A percentile compares a stretch with the other conserved stretches of the same genome.
phyloP scores from a whole-genome alignment of 2,329 filamentous ascomycete species.

The Nemania sp. region DNA sequence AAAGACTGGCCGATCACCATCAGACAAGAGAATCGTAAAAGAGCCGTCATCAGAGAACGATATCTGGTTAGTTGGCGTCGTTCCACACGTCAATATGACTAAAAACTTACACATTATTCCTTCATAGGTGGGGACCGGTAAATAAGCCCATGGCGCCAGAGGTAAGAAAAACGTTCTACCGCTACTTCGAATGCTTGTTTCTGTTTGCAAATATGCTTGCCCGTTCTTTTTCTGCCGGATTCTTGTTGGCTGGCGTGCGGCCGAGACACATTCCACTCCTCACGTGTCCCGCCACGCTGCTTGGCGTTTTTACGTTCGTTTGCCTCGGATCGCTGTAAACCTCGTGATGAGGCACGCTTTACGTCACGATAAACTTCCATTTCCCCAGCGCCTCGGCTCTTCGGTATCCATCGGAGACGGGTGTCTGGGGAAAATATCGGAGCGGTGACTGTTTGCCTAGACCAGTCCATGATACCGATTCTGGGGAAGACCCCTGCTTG shows the following conservation, averaged over 20 bases:
- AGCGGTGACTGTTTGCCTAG: slow-evolving; percentile 14
- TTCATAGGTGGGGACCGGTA: slow-evolving; percentile 85
- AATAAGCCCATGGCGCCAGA: slow-evolving; percentile 99
- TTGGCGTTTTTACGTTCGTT: slow-evolving; percentile 13
- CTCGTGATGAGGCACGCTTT: slow-evolving; percentile 29
- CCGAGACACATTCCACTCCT: slow-evolving; percentile 4
- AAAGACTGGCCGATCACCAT: slow-evolving; percentile 96
- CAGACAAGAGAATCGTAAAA: slow-evolving; percentile 97
- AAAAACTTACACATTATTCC: slow-evolving; percentile 47
- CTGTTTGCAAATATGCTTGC: slow-evolving; percentile 6
- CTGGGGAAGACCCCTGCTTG: slow-evolving; percentile 43
- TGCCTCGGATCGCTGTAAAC: slow-evolving; percentile 30
- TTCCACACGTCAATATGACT: background rate
- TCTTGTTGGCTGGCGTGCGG: slow-evolving; percentile 5
- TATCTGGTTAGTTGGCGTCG: slow-evolving; percentile 72
- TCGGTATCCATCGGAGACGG: slow-evolving; percentile 9
- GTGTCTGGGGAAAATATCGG: slow-evolving; percentile 15
- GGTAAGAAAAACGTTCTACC: slow-evolving; percentile 69
- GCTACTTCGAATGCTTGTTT: background rate
- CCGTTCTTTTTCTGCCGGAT: background rate
- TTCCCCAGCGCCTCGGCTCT: background rate
- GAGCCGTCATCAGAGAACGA: slow-evolving; percentile 90
- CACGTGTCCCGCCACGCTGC: slow-evolving; percentile 9
- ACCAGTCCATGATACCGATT: slow-evolving; percentile 19
- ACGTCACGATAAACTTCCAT: slow-evolving; percentile 31